phyloP scores from a whole-genome alignment of 768 basidiomycete species.

The Mycena metata region DNA sequence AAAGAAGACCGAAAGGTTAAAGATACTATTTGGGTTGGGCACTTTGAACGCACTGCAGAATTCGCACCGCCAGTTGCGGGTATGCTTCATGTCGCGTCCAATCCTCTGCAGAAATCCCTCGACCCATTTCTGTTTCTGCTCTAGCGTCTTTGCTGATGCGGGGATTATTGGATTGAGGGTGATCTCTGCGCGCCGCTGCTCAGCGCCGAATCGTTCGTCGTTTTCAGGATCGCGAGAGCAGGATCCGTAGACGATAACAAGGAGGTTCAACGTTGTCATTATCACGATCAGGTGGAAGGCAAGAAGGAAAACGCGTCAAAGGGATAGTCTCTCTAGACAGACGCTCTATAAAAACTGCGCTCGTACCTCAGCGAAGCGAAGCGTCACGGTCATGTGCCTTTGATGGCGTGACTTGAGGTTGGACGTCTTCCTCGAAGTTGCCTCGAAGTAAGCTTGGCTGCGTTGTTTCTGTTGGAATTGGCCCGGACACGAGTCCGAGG shows the following conservation, averaged over 20 bases:
- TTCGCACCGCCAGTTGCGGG: conserved; percentile 30
- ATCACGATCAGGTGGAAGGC: no score
- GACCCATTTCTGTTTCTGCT: conserved; percentile 17
- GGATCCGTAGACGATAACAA: conserved; percentile 22
- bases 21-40: neutral
- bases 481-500: no score
- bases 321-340: no score
- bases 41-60: conserved; percentile 28
- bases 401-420: no score
- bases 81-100: conserved; percentile 27
- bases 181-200: conserved; percentile 31
- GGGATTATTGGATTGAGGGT: conserved; percentile 23
- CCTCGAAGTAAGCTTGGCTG: no score
- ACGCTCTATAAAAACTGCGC: no score
- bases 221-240: conserved; percentile 23
- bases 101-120: conserved; percentile 10
- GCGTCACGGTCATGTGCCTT: no score
- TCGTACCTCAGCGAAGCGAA: no score
- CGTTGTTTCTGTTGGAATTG: no score
- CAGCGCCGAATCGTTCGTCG: conserved; percentile 18
- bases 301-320: no score
- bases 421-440: no score
- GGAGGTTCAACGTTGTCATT: conserved; percentile 9
- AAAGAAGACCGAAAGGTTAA: no score
- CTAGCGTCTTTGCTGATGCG: neutral